Conservation (phyloP, 148 eudicot genomes). For the Silene latifolia region DNA sequence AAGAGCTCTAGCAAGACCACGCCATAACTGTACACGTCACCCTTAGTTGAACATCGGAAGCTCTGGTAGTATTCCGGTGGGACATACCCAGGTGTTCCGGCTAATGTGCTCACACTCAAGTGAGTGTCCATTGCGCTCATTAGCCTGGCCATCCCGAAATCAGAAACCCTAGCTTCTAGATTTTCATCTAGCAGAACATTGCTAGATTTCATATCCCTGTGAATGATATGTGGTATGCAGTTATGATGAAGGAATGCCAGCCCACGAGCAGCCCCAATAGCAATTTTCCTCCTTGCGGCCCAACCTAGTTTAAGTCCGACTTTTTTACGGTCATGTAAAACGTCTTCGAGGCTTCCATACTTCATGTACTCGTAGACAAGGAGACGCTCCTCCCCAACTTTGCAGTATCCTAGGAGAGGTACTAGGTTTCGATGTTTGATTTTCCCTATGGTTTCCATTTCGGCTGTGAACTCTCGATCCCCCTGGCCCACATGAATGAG, state of each 20-base stretch:
- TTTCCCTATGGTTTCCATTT: constrained; percentile 92
- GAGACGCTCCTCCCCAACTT: constrained; percentile 78
- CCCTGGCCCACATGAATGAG: constrained; percentile 87
- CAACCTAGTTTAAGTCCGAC: constrained; percentile 63
- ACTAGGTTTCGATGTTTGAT: constrained; percentile 83
- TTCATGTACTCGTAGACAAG: constrained; percentile 91
- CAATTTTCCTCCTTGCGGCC: constrained; percentile 68
- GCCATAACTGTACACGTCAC: constrained; percentile 89
- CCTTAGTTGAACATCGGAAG: constrained; percentile 66
- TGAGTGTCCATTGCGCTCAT: constrained; percentile 90
- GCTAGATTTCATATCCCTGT: constrained; percentile 91
- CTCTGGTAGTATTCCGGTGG: constrained; percentile 83
- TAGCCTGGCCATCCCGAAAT: constrained; percentile 90
- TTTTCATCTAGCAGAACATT: constrained; percentile 76
- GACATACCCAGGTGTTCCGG: constrained; percentile 86
- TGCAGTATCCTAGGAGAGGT: constrained; percentile 82
- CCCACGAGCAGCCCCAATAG: constrained; percentile 82
- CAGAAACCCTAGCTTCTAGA: constrained; percentile 75
- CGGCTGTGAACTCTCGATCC: constrained; percentile 81
- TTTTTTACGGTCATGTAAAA: constrained; percentile 55
- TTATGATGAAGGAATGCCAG: constrained; percentile 82
- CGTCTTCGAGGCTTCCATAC: constrained; percentile 80
- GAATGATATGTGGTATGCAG: constrained; percentile 82
- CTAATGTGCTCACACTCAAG: constrained; percentile 80
- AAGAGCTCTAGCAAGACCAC: constrained; percentile 79